Conservation (phyloP, 306 rosid genomes). For the Acmispon strigosus region DNA sequence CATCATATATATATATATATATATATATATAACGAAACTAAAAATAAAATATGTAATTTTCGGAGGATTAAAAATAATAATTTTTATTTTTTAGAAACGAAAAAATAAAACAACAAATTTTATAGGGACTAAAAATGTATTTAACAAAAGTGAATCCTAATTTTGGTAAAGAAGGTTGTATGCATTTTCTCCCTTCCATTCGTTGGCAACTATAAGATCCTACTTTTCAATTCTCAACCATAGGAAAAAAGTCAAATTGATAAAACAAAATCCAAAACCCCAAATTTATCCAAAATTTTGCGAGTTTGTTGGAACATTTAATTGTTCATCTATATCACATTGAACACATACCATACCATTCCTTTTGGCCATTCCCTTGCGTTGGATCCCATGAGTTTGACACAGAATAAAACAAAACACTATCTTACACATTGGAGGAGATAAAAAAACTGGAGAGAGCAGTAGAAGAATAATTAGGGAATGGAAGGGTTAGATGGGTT, state of each 20-base stretch:
- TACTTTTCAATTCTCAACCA: constrained; percentile 26
- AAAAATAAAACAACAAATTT: too few species aligned
- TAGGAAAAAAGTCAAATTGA: constrained; percentile 24
- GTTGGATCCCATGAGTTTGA: not conserved
- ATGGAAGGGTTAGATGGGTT: constrained; percentile 88
- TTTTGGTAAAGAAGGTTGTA: constrained; percentile 15
- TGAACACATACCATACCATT: not conserved
- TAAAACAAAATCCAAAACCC: constrained; percentile 2
- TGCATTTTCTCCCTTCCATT: constrained; percentile 22
- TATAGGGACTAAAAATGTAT: too few species aligned
- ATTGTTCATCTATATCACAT: not conserved
- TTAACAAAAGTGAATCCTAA: too few species aligned
- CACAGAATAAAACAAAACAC: not conserved
- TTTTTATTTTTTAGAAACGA: too few species aligned
- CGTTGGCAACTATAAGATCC: constrained; percentile 29
- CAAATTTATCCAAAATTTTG: constrained; percentile 25
- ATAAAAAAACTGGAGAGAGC: not conserved
- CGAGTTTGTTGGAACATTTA: constrained; percentile 19
- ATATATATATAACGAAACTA: too few species aligned
- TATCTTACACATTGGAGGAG: not conserved
- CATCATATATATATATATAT: too few species aligned
- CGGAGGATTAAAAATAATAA: too few species aligned
- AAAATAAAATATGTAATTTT: too few species aligned
- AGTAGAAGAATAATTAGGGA: constrained; percentile 18
- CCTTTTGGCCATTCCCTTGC: not conserved